Percentiles rank a stretch among this genome's conserved stretches.
phyloP scores from a whole-genome alignment of 2,329 filamentous ascomycete species.

The Ceratocystis diversiconidia region DNA sequence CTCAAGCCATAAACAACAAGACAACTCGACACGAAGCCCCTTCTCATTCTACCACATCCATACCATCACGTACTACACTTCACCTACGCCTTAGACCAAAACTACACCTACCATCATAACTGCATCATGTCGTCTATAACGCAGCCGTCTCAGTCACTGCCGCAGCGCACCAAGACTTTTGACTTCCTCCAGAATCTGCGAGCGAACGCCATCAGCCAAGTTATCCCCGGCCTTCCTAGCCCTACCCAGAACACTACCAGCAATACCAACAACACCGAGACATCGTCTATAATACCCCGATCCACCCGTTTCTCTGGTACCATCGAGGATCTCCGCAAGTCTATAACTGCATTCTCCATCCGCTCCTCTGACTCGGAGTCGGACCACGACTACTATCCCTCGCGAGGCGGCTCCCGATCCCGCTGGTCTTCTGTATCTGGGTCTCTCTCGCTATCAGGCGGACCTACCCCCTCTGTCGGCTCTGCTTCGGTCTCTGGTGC shows the following conservation, averaged over 20 bases:
- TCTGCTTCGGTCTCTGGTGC: not conserved
- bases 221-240: conserved; percentile 10
- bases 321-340: conserved; percentile 19
- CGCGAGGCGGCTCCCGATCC: not conserved
- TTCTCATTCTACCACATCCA: not conserved
- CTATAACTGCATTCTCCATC: conserved; percentile 18
- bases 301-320: conserved; percentile 15
- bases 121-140: conserved; percentile 4
- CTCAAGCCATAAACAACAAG: not conserved
- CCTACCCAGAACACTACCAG: conserved; percentile 4
- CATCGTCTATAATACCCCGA: conserved; percentile 8
- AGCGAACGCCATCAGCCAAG: conserved; percentile 7
- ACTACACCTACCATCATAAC: not conserved
- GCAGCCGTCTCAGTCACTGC: not conserved
- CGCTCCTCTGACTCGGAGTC: conserved; percentile 16
- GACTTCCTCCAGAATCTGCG: conserved; percentile 15
- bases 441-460: conserved; percentile 3
- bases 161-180: conserved; percentile 14
- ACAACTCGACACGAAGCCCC: not conserved
- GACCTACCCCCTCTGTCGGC: not conserved
- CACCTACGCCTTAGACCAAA: not conserved
- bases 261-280: not conserved
- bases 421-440: conserved; percentile 17
- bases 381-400: conserved; percentile 16
- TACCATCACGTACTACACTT: too few relatives aligned